Evolutionary conservation across 2,329 filamentous ascomycete species (phyloP), one percentile per base, ranked within the genome.

Genomic region (Fusarium guadeloupense): DNA sequence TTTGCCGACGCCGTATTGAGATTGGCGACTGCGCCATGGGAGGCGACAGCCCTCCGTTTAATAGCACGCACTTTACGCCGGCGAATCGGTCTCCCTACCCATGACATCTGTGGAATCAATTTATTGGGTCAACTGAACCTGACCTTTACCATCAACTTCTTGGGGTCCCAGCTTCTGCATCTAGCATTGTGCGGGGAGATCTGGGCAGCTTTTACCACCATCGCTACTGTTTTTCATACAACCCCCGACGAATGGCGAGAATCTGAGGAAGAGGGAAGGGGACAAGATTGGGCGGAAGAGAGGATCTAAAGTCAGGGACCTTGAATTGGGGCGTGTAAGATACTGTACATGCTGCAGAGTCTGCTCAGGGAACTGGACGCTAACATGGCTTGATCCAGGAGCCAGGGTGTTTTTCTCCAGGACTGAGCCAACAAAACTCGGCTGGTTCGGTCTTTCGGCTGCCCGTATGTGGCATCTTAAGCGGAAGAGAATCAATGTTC

Each of bases 81-180:
- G 8, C 74, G 75, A 23, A 70, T 74, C 47, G 79, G 79, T 2
- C 64, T 81, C 30, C 66, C 77, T 4, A 67, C 71, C 7, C 59
- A 66, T 8, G 75, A 75, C 25, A 78, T 86, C n/a, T 75, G 76
- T 38, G 68, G 71, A 3, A 59, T 74, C 10, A 75, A 72, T 25
- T 16, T 76, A 8, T 61, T 78, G 21, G 73, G 75, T 8, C 74
- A 76, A 1, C 49, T 81, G 17, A 77, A 75, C 9, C 69, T 74
- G 67, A 76, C 75, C 10, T 76, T 73, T 8, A 46, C 78, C 4
- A 69, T 77, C 25, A 85, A 84, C 66, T 74, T 83, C 45, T 42
- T 83, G 6, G 76, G 77, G 12, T 53, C 79, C 3, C 80, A 85
- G 62, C 64, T 83, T 14, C 35, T 81, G 16, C 77, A 82, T 35